These are phyloP conservation scores for Willaertia magna DNA, from an alignment of 208 protist genomes.

Conservation along the genomic window DNA sequence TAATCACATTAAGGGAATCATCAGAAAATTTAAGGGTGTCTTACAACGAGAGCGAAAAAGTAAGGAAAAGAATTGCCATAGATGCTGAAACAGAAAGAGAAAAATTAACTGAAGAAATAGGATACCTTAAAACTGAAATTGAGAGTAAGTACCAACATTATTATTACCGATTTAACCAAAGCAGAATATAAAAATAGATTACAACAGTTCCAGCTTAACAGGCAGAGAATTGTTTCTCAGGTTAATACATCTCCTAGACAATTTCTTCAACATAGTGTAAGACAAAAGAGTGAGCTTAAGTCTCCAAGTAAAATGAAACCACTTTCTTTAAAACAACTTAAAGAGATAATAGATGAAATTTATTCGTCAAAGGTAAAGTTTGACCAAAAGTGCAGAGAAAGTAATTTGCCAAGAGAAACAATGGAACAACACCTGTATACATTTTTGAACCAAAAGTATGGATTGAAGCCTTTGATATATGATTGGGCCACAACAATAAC, in stretches of 20 bases:
- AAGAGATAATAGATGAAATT: constrained; percentile 63
- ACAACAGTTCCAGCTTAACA: constrained; percentile 18
- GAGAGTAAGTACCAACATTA: constrained; percentile 11
- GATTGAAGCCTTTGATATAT: constrained; percentile 55
- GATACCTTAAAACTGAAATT: constrained; percentile 35
- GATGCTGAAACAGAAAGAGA: constrained; percentile 19
- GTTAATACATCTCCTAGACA: neutral
- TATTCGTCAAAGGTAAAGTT: constrained; percentile 67
- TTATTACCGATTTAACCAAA: neutral
- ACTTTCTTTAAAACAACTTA: constrained; percentile 54
- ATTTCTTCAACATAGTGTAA: neutral
- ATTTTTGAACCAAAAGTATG: constrained; percentile 67
- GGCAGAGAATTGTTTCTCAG: neutral
- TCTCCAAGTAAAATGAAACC: constrained; percentile 29
- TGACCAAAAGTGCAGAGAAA: constrained; percentile 55
- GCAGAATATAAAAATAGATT: constrained; percentile 27
- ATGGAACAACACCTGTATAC: constrained; percentile 83
- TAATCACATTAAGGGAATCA: neutral
- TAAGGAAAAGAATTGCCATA: neutral
- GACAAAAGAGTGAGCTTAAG: neutral
- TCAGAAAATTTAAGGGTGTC: neutral
- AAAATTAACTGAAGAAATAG: constrained; percentile 30
- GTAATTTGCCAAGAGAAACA: constrained; percentile 58
- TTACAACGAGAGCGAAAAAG: neutral
- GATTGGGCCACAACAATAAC: constrained; percentile 60